phyloP scores from a whole-genome alignment of 2,329 filamentous ascomycete species.

The Pseudopithomyces maydicus region DNA sequence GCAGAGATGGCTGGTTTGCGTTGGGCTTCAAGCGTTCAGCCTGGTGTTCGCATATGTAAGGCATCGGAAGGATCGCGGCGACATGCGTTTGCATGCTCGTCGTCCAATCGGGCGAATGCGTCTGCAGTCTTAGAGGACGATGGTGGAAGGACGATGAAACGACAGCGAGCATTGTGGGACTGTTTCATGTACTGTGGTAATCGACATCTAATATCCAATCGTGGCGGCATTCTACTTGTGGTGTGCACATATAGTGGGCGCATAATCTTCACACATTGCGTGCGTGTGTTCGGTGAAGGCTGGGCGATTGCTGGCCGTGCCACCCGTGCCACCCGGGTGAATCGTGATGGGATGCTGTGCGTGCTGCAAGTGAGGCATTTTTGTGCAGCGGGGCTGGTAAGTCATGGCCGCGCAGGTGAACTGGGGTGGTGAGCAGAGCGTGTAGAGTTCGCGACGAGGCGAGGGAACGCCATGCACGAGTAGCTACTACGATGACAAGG shows the following conservation, averaged over 20 bases:
- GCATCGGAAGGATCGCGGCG: not conserved
- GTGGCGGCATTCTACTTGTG: conserved; percentile 9
- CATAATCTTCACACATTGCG: too few species aligned
- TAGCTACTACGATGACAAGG: not conserved
- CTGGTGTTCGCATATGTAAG: conserved; percentile 1
- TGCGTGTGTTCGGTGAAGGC: not conserved
- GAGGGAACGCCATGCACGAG: not conserved
- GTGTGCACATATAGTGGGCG: not conserved
- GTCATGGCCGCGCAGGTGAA: not conserved
- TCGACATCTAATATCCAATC: conserved; percentile 28
- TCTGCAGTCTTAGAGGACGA: not conserved
- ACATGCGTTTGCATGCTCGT: not conserved
- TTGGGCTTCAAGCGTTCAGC: not conserved
- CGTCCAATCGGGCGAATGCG: not conserved
- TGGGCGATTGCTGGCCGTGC: not conserved
- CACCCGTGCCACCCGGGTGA: not conserved
- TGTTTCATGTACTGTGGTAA: conserved; percentile 10
- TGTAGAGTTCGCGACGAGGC: conserved; percentile 5
- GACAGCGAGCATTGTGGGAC: not conserved
- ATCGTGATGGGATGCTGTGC: not conserved
- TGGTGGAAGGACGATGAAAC: not conserved
- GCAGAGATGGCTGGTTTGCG: not conserved
- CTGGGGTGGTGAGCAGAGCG: not conserved
- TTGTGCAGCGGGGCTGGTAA: conserved; percentile 11
- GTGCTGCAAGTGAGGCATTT: conserved; percentile 40